Conservation (phyloP, 2,329 filamentous ascomycete genomes). For the Neopestalotiopsis sp. region DNA sequence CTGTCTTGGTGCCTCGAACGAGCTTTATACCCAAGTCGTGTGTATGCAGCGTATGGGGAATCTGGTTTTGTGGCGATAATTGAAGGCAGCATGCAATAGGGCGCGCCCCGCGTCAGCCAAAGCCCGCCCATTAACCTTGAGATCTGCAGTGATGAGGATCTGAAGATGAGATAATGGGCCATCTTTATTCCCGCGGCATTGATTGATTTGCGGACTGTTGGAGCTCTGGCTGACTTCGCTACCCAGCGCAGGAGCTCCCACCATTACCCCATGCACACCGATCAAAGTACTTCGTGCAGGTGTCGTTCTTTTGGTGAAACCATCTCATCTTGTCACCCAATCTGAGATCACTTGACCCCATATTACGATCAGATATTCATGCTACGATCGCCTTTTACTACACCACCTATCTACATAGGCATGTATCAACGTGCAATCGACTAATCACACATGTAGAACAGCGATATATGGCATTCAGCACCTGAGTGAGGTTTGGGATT, state of each 20-base stretch:
- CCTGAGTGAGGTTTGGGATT: background rate
- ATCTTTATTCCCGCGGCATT: slow-evolving; percentile 7
- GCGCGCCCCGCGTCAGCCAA: background rate
- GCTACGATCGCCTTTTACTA: background rate
- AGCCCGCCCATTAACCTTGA: background rate
- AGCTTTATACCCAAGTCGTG: background rate
- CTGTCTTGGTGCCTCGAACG: background rate
- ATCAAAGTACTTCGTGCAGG: background rate
- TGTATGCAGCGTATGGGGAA: background rate
- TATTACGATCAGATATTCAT: background rate
- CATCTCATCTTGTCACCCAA: slow-evolving; percentile 5
- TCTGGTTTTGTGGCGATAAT: too few relatives aligned
- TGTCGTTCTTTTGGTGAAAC: slow-evolving; percentile 13
- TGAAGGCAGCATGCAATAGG: background rate
- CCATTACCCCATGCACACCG: background rate
- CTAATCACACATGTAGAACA: background rate
- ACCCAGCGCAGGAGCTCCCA: too few relatives aligned
- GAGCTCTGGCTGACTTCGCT: background rate
- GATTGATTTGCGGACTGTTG: background rate
- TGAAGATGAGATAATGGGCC: background rate
- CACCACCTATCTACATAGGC: background rate
- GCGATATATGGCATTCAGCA: background rate
- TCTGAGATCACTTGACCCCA: slow-evolving; percentile 8
- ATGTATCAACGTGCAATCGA: background rate
- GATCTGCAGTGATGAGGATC: background rate